Conservation (phyloP, 352 stramenopile species). For the Thraustochytrium striatum region DNA sequence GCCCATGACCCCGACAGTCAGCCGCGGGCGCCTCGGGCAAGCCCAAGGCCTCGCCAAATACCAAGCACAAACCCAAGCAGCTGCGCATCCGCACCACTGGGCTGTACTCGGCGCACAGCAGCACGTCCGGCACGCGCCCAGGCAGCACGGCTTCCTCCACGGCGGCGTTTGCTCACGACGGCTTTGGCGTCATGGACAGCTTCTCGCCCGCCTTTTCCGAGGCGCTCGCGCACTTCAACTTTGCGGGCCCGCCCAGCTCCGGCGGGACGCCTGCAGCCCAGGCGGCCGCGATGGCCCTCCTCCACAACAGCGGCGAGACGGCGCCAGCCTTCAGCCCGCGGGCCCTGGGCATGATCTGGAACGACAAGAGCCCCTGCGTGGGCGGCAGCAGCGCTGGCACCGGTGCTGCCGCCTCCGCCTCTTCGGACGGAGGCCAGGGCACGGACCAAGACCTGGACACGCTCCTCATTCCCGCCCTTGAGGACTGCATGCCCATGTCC, state of each 20-base stretch:
- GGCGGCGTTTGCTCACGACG: not conserved
- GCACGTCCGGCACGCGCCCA: not conserved
- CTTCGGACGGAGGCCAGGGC: not conserved
- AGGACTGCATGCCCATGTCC: constrained; percentile 29
- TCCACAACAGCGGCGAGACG: too few species aligned
- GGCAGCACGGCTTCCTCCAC: not conserved
- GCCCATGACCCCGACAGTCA: constrained; percentile 27
- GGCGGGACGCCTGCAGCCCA: too few species aligned
- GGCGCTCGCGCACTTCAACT: not conserved
- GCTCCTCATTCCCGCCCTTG: constrained; percentile 22
- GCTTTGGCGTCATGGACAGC: not conserved
- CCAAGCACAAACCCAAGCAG: constrained; percentile 34
- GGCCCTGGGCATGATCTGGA: constrained; percentile 1
- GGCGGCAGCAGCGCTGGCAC: too few species aligned
- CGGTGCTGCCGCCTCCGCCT: not conserved
- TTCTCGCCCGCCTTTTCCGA: constrained; percentile 15
- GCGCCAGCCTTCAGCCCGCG: constrained; percentile 13
- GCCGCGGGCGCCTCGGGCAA: not conserved
- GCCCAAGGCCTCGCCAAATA: constrained; percentile 33
- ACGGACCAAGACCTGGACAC: constrained; percentile 27
- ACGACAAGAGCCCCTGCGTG: not conserved
- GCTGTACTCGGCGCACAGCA: not conserved
- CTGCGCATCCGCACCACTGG: constrained; percentile 18
- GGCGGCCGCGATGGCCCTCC: too few species aligned
- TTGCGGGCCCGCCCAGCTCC: too few species aligned